These are phyloP conservation scores for Citrullus amarus DNA, from an alignment of 306 rosid genomes.

Conservation along the genomic window DNA sequence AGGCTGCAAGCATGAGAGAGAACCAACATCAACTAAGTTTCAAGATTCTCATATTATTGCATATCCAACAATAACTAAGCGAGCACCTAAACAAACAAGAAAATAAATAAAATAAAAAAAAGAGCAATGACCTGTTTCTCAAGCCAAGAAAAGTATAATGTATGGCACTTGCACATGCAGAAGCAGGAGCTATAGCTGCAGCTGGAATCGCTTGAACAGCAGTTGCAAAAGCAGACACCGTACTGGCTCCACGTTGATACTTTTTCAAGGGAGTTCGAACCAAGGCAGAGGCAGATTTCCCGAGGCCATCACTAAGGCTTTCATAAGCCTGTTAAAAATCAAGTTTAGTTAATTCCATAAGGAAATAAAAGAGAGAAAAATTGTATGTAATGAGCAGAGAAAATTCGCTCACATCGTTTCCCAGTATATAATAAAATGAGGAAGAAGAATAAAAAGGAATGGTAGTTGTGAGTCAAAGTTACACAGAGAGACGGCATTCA, in stretches of 20 bases:
- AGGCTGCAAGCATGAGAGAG: slow-evolving; percentile 43
- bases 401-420: not conserved
- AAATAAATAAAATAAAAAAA: not conserved
- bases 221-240: slow-evolving; percentile 79
- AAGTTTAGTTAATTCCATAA: slow-evolving; percentile 9
- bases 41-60: slow-evolving; percentile 1
- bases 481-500: not conserved
- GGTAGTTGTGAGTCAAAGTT: not conserved
- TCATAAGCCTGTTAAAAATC: slow-evolving; percentile 61
- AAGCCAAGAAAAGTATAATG: slow-evolving; percentile 84
- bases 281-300: slow-evolving; percentile 89
- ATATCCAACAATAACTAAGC: not conserved
- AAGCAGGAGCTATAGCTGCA: slow-evolving; percentile 92
- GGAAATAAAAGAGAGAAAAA: not conserved
- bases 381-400: not conserved
- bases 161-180: slow-evolving; percentile 94
- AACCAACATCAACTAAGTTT: slow-evolving; percentile 11
- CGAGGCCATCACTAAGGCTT: slow-evolving; percentile 84
- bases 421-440: not conserved
- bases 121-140: slow-evolving; percentile 66
- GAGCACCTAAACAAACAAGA: slow-evolving; percentile 1
- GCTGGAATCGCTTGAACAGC: slow-evolving; percentile 84
- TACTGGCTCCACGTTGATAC: slow-evolving; percentile 85
- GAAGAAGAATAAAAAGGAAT: not conserved
- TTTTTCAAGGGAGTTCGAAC: slow-evolving; percentile 75